These are phyloP conservation scores for Candida gigantensis DNA, from an alignment of 1,139 yeast genomes.

Conservation along the genomic window DNA sequence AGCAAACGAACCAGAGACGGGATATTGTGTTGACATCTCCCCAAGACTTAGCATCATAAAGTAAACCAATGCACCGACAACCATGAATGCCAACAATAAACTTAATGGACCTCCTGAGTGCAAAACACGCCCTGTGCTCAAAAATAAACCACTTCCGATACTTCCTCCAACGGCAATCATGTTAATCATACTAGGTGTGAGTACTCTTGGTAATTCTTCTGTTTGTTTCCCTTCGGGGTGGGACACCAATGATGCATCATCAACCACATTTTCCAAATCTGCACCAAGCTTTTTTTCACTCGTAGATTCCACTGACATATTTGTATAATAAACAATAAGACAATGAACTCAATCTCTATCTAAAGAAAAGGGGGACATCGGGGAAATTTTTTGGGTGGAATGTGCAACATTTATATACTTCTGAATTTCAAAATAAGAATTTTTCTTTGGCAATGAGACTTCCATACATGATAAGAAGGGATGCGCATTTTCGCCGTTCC, in stretches of 20 bases:
- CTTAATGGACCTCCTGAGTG: conserved; percentile 67
- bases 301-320: no score
- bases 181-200: conserved; percentile 54
- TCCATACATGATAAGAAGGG: no score
- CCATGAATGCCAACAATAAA: conserved; percentile 54
- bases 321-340: no score
- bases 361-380: no score
- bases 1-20: conserved; percentile 64
- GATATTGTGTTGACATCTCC: conserved; percentile 64
- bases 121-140: conserved; percentile 64
- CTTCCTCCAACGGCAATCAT: conserved; percentile 70
- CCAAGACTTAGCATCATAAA: conserved; percentile 63
- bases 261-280: conserved; percentile 5
- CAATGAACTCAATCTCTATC: no score
- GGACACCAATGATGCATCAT: conserved; percentile 1
- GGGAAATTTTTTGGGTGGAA: no score
- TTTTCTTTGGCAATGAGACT: no score
- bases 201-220: conserved; percentile 42
- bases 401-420: no score
- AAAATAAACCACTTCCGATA: conserved; percentile 68
- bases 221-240: conserved; percentile 11
- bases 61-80: conserved; percentile 61
- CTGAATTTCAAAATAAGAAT: no score
- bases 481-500: no score
- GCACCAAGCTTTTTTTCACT: no score